These are phyloP conservation scores for Colletotrichum falcatum DNA, from an alignment of 2,329 filamentous ascomycete species.

Conservation along the genomic window DNA sequence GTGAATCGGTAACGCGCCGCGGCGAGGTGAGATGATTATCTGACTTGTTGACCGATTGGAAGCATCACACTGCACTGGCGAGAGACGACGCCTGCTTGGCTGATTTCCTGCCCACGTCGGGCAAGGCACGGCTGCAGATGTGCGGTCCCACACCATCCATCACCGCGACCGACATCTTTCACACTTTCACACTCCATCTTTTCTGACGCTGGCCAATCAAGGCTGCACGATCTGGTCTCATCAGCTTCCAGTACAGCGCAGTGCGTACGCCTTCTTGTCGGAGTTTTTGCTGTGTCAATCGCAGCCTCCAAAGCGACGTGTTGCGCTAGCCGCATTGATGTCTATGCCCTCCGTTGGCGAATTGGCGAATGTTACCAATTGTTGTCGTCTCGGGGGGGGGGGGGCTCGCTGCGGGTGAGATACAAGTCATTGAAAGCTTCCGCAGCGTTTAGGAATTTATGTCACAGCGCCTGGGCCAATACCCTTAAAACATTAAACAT, in stretches of 20 bases:
- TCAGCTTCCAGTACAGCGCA: constrained; percentile 22
- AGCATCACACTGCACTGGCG: constrained; percentile 4
- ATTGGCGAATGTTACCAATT: background rate
- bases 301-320: constrained; percentile 21
- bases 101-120: constrained; percentile 26
- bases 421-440: background rate
- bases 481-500: background rate
- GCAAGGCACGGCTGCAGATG: constrained; percentile 31
- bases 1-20: constrained; percentile 4
- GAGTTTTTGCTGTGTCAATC: constrained; percentile 5
- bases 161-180: constrained; percentile 13
- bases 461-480: background rate
- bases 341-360: background rate
- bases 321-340: constrained; percentile 12
- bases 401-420: background rate
- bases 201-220: constrained; percentile 23
- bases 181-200: constrained; percentile 5
- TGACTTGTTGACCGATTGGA: constrained; percentile 13
- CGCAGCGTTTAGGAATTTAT: background rate
- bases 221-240: background rate
- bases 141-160: constrained; percentile 19
- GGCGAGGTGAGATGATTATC: constrained; percentile 6
- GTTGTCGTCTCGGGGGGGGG: background rate
- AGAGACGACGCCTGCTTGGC: constrained; percentile 23
- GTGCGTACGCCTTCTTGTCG: constrained; percentile 19